These are phyloP conservation scores for Sphaerulina vaccinii DNA, from an alignment of 2,329 filamentous ascomycete species.

Conservation along the genomic window DNA sequence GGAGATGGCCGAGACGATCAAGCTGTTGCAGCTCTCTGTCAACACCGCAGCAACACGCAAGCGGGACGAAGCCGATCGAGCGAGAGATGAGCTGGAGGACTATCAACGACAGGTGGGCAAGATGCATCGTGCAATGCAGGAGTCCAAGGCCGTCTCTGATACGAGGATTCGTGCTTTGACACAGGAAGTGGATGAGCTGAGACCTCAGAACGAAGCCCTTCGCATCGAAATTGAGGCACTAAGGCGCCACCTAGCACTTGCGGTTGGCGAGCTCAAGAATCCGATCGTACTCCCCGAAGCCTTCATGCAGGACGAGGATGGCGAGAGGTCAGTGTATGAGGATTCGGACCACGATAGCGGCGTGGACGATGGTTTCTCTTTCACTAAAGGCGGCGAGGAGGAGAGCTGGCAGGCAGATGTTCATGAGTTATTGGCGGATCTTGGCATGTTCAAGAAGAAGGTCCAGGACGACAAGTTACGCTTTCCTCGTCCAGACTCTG, in stretches of 20 bases:
- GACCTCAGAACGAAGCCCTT: slow-evolving; percentile 58
- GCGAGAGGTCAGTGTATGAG: slow-evolving; percentile 48
- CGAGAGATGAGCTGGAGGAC: slow-evolving; percentile 84
- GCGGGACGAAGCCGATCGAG: slow-evolving; percentile 68
- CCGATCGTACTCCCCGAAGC: slow-evolving; percentile 67
- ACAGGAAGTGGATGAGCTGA: slow-evolving; percentile 49
- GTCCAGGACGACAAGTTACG: slow-evolving; percentile 76
- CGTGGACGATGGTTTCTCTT: slow-evolving; percentile 48
- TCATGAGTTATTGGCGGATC: slow-evolving; percentile 76
- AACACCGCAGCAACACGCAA: slow-evolving; percentile 61
- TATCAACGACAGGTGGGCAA: slow-evolving; percentile 87
- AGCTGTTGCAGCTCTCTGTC: slow-evolving; percentile 73
- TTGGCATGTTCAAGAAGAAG: slow-evolving; percentile 79
- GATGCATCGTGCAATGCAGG: slow-evolving; percentile 96
- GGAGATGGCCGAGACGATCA: slow-evolving; percentile 94
- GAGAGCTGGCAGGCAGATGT: slow-evolving; percentile 71
- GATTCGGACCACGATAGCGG: slow-evolving; percentile 58
- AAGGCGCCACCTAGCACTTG: slow-evolving; percentile 81
- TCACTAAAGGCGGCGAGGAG: slow-evolving; percentile 45
- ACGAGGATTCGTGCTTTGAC: slow-evolving; percentile 86
- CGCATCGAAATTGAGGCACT: slow-evolving; percentile 76
- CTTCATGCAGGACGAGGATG: slow-evolving; percentile 35
- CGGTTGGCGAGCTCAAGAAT: slow-evolving; percentile 82
- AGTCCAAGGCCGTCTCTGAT: slow-evolving; percentile 83
- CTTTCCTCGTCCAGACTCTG: slow-evolving; percentile 44